Percentiles rank a stretch among this genome's conserved stretches.
phyloP scores from a whole-genome alignment of 2,329 filamentous ascomycete species.

The Diaporthe sp. region DNA sequence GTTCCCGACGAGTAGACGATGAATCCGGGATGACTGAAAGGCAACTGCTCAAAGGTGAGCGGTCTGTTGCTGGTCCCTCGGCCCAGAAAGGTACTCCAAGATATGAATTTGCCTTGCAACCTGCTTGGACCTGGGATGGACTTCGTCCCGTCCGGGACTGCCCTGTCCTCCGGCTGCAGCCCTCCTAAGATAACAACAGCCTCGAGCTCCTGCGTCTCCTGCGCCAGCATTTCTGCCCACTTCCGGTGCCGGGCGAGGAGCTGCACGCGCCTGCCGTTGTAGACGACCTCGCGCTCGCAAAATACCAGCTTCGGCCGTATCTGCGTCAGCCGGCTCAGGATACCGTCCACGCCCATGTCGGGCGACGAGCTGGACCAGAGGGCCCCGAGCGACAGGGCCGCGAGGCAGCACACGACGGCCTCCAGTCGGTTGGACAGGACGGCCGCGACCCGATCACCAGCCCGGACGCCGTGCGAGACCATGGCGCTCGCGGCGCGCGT shows the following conservation, averaged over 20 bases:
- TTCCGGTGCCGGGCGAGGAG: constrained; percentile 3
- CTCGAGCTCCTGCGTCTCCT: background rate
- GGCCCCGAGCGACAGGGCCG: constrained; percentile 31
- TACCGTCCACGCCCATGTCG: constrained; percentile 33
- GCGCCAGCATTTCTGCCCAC: constrained; percentile 21
- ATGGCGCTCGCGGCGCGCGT: background rate
- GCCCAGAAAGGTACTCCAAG: background rate
- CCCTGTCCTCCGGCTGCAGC: background rate
- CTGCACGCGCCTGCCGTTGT: constrained; percentile 26
- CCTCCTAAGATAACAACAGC: constrained; percentile 22
- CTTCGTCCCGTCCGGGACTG: background rate
- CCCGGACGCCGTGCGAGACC: background rate
- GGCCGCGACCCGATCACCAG: constrained; percentile 27
- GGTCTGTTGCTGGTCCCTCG: background rate
- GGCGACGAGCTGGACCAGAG: constrained; percentile 34
- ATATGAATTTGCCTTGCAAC: background rate
- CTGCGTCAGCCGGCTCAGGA: constrained; percentile 34
- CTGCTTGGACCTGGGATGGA: background rate
- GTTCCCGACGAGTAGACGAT: constrained; percentile 33
- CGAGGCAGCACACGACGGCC: constrained; percentile 31
- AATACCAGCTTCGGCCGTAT: constrained; percentile 33
- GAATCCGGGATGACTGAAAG: constrained; percentile 28
- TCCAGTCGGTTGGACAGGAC: constrained; percentile 34
- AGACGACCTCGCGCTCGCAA: constrained; percentile 27
- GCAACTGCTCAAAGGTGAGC: constrained; percentile 15